Conservation (phyloP, 2,329 filamentous ascomycete species). For the Penicillium sp. region DNA sequence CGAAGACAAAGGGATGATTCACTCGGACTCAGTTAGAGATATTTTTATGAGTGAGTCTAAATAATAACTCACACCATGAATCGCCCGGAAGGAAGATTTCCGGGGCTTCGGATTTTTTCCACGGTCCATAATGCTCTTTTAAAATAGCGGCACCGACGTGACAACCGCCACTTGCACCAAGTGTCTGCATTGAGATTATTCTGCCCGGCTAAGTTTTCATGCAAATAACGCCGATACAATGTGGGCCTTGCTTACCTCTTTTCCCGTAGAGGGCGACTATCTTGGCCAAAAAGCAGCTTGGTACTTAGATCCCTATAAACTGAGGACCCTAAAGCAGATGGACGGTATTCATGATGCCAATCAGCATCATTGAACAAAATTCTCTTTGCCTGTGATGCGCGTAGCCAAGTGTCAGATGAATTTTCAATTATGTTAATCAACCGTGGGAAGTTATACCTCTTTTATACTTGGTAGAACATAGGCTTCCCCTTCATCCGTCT, state of each 20-base stretch:
- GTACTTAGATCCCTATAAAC: constrained; percentile 14
- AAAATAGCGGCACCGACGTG: constrained; percentile 14
- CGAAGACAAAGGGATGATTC: constrained; percentile 17
- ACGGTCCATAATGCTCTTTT: constrained; percentile 16
- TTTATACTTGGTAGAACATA: constrained; percentile 16
- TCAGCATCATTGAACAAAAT: constrained; percentile 17
- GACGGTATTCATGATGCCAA: constrained; percentile 23
- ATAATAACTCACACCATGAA: constrained; percentile 9
- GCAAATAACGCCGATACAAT: not conserved
- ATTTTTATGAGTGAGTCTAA: not conserved
- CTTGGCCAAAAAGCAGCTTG: constrained; percentile 14
- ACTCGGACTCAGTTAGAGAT: constrained; percentile 4
- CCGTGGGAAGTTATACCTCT: constrained; percentile 5
- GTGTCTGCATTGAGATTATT: constrained; percentile 15
- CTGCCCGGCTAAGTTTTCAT: not conserved
- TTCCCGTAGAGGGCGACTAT: constrained; percentile 18
- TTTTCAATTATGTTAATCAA: not conserved
- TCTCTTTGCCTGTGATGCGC: constrained; percentile 9
- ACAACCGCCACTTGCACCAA: constrained; percentile 19
- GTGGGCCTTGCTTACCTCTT: constrained; percentile 15
- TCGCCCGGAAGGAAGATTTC: constrained; percentile 20
- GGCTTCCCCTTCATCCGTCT: constrained; percentile 18
- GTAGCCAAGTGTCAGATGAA: not conserved
- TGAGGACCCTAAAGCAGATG: constrained; percentile 10
- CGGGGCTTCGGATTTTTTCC: constrained; percentile 11